These are phyloP conservation scores for Gymnopilus dilepis DNA, from an alignment of 768 basidiomycete species.

Conservation along the genomic window DNA sequence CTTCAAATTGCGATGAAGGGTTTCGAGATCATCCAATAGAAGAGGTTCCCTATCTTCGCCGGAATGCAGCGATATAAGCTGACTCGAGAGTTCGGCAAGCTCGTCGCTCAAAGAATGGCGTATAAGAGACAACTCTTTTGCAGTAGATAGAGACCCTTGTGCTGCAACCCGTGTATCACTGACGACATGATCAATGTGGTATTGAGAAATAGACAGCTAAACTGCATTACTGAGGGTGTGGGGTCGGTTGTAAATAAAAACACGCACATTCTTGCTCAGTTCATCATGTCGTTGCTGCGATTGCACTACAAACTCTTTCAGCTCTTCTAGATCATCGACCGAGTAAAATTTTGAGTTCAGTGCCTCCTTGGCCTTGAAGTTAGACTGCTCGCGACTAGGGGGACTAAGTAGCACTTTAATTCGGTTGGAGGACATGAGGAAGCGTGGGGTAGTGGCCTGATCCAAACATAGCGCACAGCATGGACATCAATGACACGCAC, in stretches of 20 bases:
- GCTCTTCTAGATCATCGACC: slow-evolving; percentile 53
- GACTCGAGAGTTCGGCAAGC: slow-evolving; percentile 65
- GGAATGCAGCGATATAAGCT: slow-evolving; percentile 63
- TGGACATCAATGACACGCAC: too few species aligned
- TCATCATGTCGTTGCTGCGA: slow-evolving; percentile 45
- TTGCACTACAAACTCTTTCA: slow-evolving; percentile 49
- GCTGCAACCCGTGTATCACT: slow-evolving; percentile 52
- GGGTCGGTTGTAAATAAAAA: slow-evolving; percentile 10
- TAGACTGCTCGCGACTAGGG: slow-evolving; percentile 44
- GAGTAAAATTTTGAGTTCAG: slow-evolving; percentile 55
- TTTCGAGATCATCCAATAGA: slow-evolving; percentile 83
- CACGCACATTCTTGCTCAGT: slow-evolving; percentile 52
- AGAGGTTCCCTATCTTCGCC: slow-evolving; percentile 58
- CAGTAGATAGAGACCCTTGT: slow-evolving; percentile 58
- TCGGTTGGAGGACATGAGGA: slow-evolving; percentile 36
- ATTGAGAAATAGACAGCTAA: slow-evolving; percentile 64
- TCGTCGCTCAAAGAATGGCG: slow-evolving; percentile 83
- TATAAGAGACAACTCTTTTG: slow-evolving; percentile 76
- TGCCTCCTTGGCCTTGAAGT: slow-evolving; percentile 38
- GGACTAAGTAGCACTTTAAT: slow-evolving; percentile 56
- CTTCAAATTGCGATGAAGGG: slow-evolving; percentile 74
- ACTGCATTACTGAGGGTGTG: slow-evolving; percentile 46
- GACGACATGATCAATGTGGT: slow-evolving; percentile 51
- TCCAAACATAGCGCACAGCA: neutral
- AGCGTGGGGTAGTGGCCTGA: neutral